Base-by-base conservation (phyloP, 2,329 filamentous ascomycete species). In the Exophiala phaeomuriformis region DNA sequence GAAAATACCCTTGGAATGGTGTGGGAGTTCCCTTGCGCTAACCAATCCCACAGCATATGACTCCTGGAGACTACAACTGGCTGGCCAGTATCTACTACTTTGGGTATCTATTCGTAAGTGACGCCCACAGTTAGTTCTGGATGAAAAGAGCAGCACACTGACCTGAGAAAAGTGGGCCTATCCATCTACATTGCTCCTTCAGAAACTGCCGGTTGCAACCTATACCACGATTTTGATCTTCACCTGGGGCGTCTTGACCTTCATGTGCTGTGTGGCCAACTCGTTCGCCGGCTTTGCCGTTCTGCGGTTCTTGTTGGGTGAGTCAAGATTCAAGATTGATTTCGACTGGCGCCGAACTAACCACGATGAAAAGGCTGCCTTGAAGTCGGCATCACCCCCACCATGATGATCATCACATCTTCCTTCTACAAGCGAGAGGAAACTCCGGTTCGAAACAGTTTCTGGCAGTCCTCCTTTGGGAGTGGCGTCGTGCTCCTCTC, bases 301-400 rank as follows among this genome's bases (percentile, higher is more conserved):
- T 0, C 66, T 75, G 46, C 69, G 75, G 28, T 71, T 77, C 33
- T 64, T 75, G 1, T 68, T 76, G 63, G 74, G 74, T 32, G 66
- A 75, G 41, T 64, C 7, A 8, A 46, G 5, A n/a, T 9, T 5
- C 29, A 4, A 27, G 10, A 28, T 4, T 3, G 30, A n/a, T 32
- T 32, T 46, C n/a, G 35, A 3, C 4, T 32, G 43, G 12, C 7
- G 19, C 36, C 10, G 7, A 39, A 39, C 10, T 10, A 35, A 35
- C 9, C 45, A 49, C 19, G 19, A 19, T 19, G 19, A 19, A 19
- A 19, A 19, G 47, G 47, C 27, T 49, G 47, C 12, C 47, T 65
- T 8, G 68, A 69, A 59, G 67, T 67, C 28, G 60, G 66, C 39
- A 52, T 58, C 29, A 52, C 41, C 27, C 56, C 56, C 3, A 44